These are phyloP conservation scores for Hymenotorrendiella dingleyae DNA, from an alignment of 2,329 filamentous ascomycete genomes.

Conservation along the genomic window DNA sequence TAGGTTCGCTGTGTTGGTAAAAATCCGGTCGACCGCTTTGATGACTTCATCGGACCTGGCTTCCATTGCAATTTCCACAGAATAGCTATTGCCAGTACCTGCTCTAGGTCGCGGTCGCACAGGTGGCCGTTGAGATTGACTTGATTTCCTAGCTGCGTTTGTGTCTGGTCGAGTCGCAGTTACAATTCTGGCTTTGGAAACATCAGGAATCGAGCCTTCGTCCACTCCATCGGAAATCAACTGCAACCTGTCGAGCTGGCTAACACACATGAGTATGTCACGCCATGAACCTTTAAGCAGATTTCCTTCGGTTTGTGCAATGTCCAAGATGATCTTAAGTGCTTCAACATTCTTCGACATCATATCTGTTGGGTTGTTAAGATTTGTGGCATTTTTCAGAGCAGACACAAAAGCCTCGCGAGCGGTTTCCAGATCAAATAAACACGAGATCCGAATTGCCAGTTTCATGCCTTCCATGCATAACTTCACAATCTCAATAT, in stretches of 20 bases:
- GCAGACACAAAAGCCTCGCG: conserved; percentile 92
- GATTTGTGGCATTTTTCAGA: conserved; percentile 86
- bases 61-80: conserved; percentile 80
- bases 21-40: conserved; percentile 89
- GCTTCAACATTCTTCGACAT: conserved; percentile 95
- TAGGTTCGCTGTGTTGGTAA: conserved; percentile 90
- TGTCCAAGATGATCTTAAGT: conserved; percentile 81
- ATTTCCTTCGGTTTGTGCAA: conserved; percentile 90
- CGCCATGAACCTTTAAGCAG: conserved; percentile 87
- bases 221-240: conserved; percentile 92
- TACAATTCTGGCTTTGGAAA: conserved; percentile 73
- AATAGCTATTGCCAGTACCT: conserved; percentile 44
- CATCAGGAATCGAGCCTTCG: conserved; percentile 85
- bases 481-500: conserved; percentile 82
- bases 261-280: conserved; percentile 90
- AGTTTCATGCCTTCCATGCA: conserved; percentile 96
- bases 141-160: conserved; percentile 57
- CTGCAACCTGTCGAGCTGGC: conserved; percentile 90
- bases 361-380: conserved; percentile 94
- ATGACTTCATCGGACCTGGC: conserved; percentile 90
- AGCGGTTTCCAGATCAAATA: conserved; percentile 90
- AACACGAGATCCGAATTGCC: conserved; percentile 84
- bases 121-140: conserved; percentile 48
- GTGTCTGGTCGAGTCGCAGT: conserved; percentile 47
- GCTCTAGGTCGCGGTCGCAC: conserved; percentile 42